Evolutionary conservation across 2,329 filamentous ascomycete genomes (phyloP).

Genomic region (Sarocladium oryzae): DNA sequence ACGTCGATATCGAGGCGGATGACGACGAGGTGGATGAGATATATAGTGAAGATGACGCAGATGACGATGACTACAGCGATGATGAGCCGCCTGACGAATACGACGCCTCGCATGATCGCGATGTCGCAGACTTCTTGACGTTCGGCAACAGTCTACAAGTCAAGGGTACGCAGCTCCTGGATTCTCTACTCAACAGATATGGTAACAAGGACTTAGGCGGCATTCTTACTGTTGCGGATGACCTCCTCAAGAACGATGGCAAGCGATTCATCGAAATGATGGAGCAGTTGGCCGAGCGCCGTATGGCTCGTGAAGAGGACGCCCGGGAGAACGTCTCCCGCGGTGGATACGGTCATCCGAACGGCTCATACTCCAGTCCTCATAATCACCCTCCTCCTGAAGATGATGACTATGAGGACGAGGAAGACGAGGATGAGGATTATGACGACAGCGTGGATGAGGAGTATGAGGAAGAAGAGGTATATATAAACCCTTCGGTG

Average conservation of each 20-base stretch:
- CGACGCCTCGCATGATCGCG: conserved; percentile 48
- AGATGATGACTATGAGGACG: conserved; percentile 68
- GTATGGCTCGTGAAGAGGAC: conserved; percentile 95
- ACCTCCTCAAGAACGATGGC: conserved; percentile 96
- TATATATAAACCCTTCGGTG: conserved; percentile 40
- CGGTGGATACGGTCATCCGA: conserved; percentile 47
- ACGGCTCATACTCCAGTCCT: conserved; percentile 50
- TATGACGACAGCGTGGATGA: conserved; percentile 57
- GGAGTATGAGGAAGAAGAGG: conserved; percentile 68
- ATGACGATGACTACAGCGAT: conserved; percentile 55
- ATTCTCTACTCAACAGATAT: conserved; percentile 36
- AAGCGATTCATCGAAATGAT: conserved; percentile 99
- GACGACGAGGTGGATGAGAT: conserved; percentile 38
- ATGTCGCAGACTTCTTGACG: conserved; percentile 83
- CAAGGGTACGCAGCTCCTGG: conserved; percentile 58
- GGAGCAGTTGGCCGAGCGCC: conserved; percentile 94
- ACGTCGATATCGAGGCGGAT: conserved; percentile 50
- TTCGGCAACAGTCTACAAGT: conserved; percentile 97
- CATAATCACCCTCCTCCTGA: conserved; percentile 74
- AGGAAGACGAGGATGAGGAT: conserved; percentile 49
- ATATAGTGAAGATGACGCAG: conserved; percentile 47
- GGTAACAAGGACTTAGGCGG: conserved; percentile 64
- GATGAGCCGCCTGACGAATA: conserved; percentile 64
- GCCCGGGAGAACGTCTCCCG: conserved; percentile 57
- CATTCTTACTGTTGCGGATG: conserved; percentile 96